Base-by-base conservation (phyloP, 2,329 filamentous ascomycete genomes). In the Endoconidiophora polonica region DNA sequence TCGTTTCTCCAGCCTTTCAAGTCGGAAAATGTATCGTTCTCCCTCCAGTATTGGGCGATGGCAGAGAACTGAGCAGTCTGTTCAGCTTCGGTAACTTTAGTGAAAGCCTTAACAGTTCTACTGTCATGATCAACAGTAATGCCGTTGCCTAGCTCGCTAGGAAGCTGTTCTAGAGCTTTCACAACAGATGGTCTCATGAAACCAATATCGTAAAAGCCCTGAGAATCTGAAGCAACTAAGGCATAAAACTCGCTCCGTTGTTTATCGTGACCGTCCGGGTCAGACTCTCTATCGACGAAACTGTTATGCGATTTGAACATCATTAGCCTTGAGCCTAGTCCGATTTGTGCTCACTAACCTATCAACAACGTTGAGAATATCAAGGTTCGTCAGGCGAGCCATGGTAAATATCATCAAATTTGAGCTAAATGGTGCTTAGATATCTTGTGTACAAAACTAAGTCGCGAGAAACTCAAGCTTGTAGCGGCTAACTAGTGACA, bases 1-100 rank as follows among this genome's bases (percentile, higher is more conserved):
- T 94, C 87, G 58, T 85, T 68, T 40, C 86, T 74, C 87, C 87
- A 94, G 53, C 83, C 83, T 16, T 69, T 68, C 14, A 96, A 71
- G 1, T 94, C 70, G 38, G 76, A 68, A 61, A 96, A 96, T 1
- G 75, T 76, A 5, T 73, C 68, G n/a, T 74, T 72, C n/a, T 74
- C 67, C 16, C 81, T 78, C 72, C 88, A 85, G 56, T 81, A 75
- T 1, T 68, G 61, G 36, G 81, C 71, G 3, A 87, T 80, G 42
- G 68, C 65, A 3, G 66, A 67, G 14, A 74, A 67, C 23, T 67
- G 65, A 4, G 67, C 64, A 42, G 74, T 86, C 47, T 88, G 78
- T 57, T 79, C 72, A 14, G 69, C 65, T 45, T 81, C 77, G 1
- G 73, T 79, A 18, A 68, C 62, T 12, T 75, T 71, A 9, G 68